Percentiles rank a stretch among this genome's conserved stretches.
These are phyloP conservation scores for Helianthus annuus DNA, from an alignment of 129 eudicot species.

Conservation along the genomic window DNA sequence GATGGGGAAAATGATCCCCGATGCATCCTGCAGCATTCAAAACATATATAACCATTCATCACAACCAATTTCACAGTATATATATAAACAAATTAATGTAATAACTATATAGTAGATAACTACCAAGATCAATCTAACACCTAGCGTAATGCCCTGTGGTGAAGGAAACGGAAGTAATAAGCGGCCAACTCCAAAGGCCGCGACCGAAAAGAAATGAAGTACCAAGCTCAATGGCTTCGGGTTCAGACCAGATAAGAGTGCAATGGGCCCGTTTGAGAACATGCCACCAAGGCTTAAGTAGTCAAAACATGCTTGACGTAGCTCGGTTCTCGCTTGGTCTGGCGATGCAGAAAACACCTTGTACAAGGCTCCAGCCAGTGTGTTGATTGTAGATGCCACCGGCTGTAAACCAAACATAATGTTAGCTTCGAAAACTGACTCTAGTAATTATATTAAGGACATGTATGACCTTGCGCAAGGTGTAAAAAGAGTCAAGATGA, in stretches of 20 bases:
- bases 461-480: slow-evolving; percentile 56
- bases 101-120: not conserved
- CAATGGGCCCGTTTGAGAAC: slow-evolving; percentile 46
- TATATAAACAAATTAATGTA: too few species aligned
- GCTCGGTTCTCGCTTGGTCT: slow-evolving; percentile 53
- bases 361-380: slow-evolving; percentile 60
- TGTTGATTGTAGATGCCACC: slow-evolving; percentile 60
- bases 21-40: slow-evolving; percentile 41
- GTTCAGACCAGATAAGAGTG: slow-evolving; percentile 54
- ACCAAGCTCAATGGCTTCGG: slow-evolving; percentile 52
- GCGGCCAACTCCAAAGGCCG: slow-evolving; percentile 56
- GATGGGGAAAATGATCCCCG: slow-evolving; percentile 46
- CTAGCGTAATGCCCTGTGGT: slow-evolving; percentile 43
- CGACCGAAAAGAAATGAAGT: slow-evolving; percentile 54
- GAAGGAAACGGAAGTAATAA: slow-evolving; percentile 59
- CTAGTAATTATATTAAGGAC: not conserved
- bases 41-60: slow-evolving; percentile 2
- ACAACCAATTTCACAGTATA: not conserved
- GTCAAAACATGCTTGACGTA: slow-evolving; percentile 62
- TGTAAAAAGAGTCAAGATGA: slow-evolving; percentile 62
- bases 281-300: slow-evolving; percentile 60
- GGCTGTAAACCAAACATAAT: slow-evolving; percentile 42
- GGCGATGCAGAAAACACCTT: slow-evolving; percentile 54
- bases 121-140: slow-evolving; percentile 50
- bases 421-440: not conserved